phyloP scores from a whole-genome alignment of 306 rosid species.

The Herpetospermum pedunculosum region DNA sequence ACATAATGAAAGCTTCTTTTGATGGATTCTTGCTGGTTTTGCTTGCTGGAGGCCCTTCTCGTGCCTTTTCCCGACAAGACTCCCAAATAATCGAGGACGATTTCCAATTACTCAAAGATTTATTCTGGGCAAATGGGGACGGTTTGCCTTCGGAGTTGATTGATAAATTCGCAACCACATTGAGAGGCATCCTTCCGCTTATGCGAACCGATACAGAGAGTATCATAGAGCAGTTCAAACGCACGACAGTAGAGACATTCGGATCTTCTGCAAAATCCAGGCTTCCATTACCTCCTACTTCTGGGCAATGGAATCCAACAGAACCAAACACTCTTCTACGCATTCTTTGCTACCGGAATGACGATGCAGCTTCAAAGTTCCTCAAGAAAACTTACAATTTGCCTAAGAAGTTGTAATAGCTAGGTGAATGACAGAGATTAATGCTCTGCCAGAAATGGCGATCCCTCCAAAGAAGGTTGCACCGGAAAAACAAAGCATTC shows the following conservation, averaged over 20 bases:
- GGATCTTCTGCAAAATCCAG: constrained; percentile 78
- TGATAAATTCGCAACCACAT: constrained; percentile 60
- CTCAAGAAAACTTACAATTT: constrained; percentile 80
- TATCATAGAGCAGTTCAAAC: constrained; percentile 68
- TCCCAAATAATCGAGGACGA: constrained; percentile 82
- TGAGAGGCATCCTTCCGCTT: constrained; percentile 69
- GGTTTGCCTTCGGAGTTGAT: constrained; percentile 84
- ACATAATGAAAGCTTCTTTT: constrained; percentile 93
- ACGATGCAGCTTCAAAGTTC: constrained; percentile 72
- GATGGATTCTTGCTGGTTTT: constrained; percentile 89
- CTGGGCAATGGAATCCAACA: constrained; percentile 86
- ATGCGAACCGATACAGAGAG: constrained; percentile 68
- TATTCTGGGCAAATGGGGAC: constrained; percentile 92
- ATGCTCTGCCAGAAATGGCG: background rate
- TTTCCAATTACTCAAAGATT: constrained; percentile 62
- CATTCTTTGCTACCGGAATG: constrained; percentile 75
- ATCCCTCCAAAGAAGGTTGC: background rate
- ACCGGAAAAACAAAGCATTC: background rate
- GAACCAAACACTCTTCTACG: constrained; percentile 93
- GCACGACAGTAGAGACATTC: constrained; percentile 53
- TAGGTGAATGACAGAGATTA: background rate
- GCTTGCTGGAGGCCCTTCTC: constrained; percentile 97
- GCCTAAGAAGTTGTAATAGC: constrained; percentile 70
- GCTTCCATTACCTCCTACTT: constrained; percentile 89
- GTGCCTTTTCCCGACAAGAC: constrained; percentile 66